Evolutionary conservation across 331 rosid species (phyloP), one percentile per base, ranked within the genome.

Genomic region (Dryas integrifolia): DNA sequence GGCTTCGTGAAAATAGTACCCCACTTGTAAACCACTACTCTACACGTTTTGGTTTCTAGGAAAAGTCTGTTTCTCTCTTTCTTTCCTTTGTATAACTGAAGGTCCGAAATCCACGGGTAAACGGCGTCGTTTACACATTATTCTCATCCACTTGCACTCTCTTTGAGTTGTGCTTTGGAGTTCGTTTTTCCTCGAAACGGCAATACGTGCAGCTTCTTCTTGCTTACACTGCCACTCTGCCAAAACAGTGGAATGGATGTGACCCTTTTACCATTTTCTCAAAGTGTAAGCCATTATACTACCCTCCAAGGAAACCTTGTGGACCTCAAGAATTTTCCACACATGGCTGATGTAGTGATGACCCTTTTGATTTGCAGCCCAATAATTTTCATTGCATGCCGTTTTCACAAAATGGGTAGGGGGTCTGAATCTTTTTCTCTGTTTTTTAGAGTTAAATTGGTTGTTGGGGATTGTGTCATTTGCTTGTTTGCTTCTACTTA

Each of bases 161-260:
- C 49, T 6, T 44, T 41, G 74, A 78, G 82, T 81, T 81, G 77
- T 81, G 58, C 15, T 65, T 67, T 58, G 13, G 35, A 1, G 78
- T 88, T 85, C 87, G 57, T 64, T 79, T 85, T 77, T 44, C 77
- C 59, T 21, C 8, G 5, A 52, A 47, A 59, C 76, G 40, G 44
- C 35, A 50, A 18, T 38, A 39, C 68, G 71, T 39, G 50, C 49
- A 70, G 45, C 11, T 59, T 59, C 44, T 58, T 26, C 24, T 21
- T 21, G 24, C 24, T 58, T 13, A 7, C 63, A 26, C 63, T 58
- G 62, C 40, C 41, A 30, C 10, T 58, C 30, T 58, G 56, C 15
- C 56, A 15, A 50, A 50, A 50, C 16, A 50, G 6, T 38, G 41
- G 9, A 38, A 21, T 30, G 35, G 35, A 30, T 30, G 35, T 2